Evolutionary conservation across 106 monocot genomes (phyloP).

Genomic region (Acorus gramineus): DNA sequence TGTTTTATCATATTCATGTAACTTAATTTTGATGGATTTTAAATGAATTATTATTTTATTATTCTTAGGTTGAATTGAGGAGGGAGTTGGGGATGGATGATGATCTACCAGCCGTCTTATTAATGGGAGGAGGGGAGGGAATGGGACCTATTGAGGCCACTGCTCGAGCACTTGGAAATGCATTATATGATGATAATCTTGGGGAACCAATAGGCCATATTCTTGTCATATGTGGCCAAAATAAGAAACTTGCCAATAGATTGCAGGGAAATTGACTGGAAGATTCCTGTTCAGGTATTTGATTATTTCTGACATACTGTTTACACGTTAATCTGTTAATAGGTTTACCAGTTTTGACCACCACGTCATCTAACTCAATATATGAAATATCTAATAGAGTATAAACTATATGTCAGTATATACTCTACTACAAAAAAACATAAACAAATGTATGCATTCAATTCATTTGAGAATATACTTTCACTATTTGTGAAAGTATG

Average conservation of each 20-base stretch:
- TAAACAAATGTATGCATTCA: no score
- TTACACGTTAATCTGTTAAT: no score
- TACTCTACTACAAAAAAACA: no score
- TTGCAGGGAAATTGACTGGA: conserved; percentile 43
- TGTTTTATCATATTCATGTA: no score
- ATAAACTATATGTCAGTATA: no score
- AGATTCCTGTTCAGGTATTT: conserved; percentile 59
- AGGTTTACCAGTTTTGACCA: no score
- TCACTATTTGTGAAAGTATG: no score
- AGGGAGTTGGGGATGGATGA: conserved; percentile 61
- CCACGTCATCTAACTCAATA: no score
- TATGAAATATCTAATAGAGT: no score
- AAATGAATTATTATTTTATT: no score
- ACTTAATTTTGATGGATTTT: no score
- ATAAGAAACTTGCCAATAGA: conserved; percentile 34
- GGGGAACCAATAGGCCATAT: conserved; percentile 54
- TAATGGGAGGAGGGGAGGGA: conserved; percentile 95
- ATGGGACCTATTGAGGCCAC: conserved; percentile 83
- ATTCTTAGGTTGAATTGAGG: conserved; percentile 42
- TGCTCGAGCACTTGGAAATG: conserved; percentile 53
- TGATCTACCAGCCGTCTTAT: conserved; percentile 55
- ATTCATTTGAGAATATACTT: no score
- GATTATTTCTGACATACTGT: background rate
- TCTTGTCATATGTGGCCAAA: conserved; percentile 77
- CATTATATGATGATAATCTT: conserved; percentile 32